These are phyloP conservation scores for Kodamaea anthophila DNA, from an alignment of 1,139 yeast genomes.

Conservation along the genomic window DNA sequence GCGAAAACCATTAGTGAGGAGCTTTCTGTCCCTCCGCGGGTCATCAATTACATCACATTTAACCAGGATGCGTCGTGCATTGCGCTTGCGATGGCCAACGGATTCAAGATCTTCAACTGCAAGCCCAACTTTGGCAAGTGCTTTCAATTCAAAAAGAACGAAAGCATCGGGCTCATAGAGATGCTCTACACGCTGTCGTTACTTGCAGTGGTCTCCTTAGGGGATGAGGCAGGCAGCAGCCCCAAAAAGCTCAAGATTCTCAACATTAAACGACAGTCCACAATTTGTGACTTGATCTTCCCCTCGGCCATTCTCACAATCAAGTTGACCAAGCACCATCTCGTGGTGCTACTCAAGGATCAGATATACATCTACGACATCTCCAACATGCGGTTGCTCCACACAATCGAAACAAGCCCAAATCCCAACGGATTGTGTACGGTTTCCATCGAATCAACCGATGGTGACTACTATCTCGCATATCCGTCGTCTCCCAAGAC, in stretches of 20 bases:
- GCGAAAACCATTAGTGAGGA: slow-evolving; percentile 4
- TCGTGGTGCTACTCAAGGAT: slow-evolving; percentile 73
- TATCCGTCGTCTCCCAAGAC: slow-evolving; percentile 79
- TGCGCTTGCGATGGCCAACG: slow-evolving; percentile 70
- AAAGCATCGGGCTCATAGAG: slow-evolving; percentile 70
- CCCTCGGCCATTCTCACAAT: slow-evolving; percentile 79
- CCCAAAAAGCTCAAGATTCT: slow-evolving; percentile 77
- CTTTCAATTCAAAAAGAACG: slow-evolving; percentile 44
- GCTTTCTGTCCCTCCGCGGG: slow-evolving; percentile 10
- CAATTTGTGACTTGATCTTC: slow-evolving; percentile 82
- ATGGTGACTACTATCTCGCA: slow-evolving; percentile 58
- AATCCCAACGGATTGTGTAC: slow-evolving; percentile 58
- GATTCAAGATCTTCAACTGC: slow-evolving; percentile 84
- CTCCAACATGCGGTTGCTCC: slow-evolving; percentile 77
- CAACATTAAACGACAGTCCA: slow-evolving; percentile 68
- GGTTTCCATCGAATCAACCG: slow-evolving; percentile 49
- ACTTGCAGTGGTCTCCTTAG: slow-evolving; percentile 80
- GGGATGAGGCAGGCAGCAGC: slow-evolving; percentile 74
- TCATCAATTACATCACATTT: slow-evolving; percentile 61
- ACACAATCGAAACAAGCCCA: slow-evolving; percentile 82
- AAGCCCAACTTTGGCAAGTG: slow-evolving; percentile 79
- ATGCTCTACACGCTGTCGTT: slow-evolving; percentile 89
- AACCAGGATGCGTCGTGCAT: slow-evolving; percentile 89
- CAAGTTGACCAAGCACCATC: slow-evolving; percentile 65
- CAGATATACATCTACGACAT: slow-evolving; percentile 89